Evolutionary conservation across 2,329 filamentous ascomycete genomes (phyloP).

Genomic region (Nemania abortiva): DNA sequence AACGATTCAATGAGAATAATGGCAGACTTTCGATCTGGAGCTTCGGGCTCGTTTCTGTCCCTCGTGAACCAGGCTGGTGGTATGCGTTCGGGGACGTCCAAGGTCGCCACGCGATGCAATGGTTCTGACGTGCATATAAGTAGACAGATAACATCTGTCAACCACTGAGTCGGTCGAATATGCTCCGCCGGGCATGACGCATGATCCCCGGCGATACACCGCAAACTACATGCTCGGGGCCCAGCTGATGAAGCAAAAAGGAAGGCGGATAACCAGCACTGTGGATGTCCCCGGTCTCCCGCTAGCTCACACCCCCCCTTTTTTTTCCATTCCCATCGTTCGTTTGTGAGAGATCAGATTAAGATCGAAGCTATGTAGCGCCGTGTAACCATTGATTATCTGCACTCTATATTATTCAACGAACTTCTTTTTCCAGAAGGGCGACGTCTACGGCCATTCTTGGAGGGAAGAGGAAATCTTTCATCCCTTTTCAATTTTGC

Average conservation of each 20-base stretch:
- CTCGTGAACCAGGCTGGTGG: slow-evolving; percentile 35
- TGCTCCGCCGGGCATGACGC: slow-evolving; percentile 25
- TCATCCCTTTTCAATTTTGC: slow-evolving; percentile 27
- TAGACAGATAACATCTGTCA: slow-evolving; percentile 28
- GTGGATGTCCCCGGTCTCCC: slow-evolving; percentile 5
- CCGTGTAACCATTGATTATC: slow-evolving; percentile 23
- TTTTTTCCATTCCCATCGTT: background rate
- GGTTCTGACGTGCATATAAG: slow-evolving; percentile 37
- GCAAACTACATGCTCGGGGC: slow-evolving; percentile 16
- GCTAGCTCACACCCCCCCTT: slow-evolving; percentile 3
- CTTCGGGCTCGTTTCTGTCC: background rate
- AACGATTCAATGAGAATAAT: background rate
- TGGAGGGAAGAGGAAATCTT: background rate
- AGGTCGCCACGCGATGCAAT: slow-evolving; percentile 29
- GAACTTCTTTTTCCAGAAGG: slow-evolving; percentile 4
- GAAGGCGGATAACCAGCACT: slow-evolving; percentile 3
- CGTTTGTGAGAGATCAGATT: slow-evolving; percentile 32
- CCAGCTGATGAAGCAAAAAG: slow-evolving; percentile 6
- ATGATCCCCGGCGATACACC: slow-evolving; percentile 19
- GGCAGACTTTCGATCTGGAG: background rate
- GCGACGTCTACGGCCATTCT: background rate
- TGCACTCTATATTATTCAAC: slow-evolving; percentile 4
- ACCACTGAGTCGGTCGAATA: slow-evolving; percentile 20
- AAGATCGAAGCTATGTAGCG: slow-evolving; percentile 21
- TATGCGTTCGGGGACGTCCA: slow-evolving; percentile 29